Evolutionary conservation across 2,329 filamentous ascomycete genomes (phyloP).

Genomic region (Alternaria solani): DNA sequence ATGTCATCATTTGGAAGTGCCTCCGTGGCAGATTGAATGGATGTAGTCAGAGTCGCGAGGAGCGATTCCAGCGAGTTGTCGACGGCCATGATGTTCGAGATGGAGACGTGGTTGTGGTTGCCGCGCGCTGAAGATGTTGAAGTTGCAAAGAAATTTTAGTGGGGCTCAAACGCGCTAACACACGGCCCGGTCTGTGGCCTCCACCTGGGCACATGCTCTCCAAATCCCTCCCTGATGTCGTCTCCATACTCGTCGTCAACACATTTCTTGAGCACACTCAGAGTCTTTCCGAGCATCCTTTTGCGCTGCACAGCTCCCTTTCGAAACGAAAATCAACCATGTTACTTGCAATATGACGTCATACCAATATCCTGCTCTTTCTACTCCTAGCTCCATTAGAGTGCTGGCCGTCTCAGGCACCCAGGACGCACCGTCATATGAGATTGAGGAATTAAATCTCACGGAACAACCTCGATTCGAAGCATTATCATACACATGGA

Average conservation of each 20-base stretch:
- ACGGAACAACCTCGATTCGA: not conserved
- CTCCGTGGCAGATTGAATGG: constrained; percentile 68
- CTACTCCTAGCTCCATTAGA: not conserved
- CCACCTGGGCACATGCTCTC: not conserved
- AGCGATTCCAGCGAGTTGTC: constrained; percentile 52
- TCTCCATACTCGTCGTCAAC: not conserved
- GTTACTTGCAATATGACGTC: not conserved
- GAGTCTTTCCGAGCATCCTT: not conserved
- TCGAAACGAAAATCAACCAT: not conserved
- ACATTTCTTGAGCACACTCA: not conserved
- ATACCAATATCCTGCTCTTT: not conserved
- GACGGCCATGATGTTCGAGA: constrained; percentile 43
- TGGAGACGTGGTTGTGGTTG: constrained; percentile 9
- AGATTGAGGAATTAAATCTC: not conserved
- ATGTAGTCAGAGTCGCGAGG: constrained; percentile 60
- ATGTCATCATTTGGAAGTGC: constrained; percentile 66
- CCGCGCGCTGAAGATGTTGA: constrained; percentile 5
- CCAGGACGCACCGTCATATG: not conserved
- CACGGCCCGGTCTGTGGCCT: not conserved
- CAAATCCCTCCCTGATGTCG: not conserved
- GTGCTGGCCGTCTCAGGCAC: not conserved
- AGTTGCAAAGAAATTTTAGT: constrained; percentile 28
- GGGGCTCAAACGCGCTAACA: constrained; percentile 8
- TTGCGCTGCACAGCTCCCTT: not conserved
- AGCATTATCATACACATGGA: constrained; percentile 1